Evolutionary conservation across 2,329 filamentous ascomycete species (phyloP).

Genomic region (Endoconidiophora polonica): DNA sequence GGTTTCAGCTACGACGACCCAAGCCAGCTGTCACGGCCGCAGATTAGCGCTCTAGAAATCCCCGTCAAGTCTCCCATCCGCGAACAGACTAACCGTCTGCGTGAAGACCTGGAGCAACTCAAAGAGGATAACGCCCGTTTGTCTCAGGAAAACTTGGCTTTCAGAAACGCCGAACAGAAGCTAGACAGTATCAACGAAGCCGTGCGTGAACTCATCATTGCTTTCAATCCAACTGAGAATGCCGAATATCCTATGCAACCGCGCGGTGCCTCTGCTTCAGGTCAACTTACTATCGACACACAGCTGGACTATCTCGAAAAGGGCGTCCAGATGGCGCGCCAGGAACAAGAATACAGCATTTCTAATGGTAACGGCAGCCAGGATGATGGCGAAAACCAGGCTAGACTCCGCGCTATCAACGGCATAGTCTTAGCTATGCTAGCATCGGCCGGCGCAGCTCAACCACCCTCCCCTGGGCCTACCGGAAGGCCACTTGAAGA

Average conservation of each 20-base stretch:
- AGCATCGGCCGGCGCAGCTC: constrained; percentile 27
- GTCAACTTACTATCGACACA: constrained; percentile 28
- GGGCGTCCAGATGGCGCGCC: constrained; percentile 42
- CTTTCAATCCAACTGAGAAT: constrained; percentile 40
- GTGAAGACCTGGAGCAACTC: constrained; percentile 29
- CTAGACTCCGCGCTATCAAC: constrained; percentile 46
- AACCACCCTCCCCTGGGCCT: constrained; percentile 41
- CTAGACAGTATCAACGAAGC: constrained; percentile 52
- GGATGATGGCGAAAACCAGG: constrained; percentile 27
- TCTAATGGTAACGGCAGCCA: not conserved
- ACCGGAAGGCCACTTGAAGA: constrained; percentile 42
- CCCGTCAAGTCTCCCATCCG: constrained; percentile 40
- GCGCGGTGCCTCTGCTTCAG: constrained; percentile 19
- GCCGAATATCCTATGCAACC: constrained; percentile 23
- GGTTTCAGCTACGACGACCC: constrained; percentile 55
- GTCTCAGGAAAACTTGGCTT: constrained; percentile 28
- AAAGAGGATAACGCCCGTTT: constrained; percentile 30
- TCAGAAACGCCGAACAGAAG: constrained; percentile 46
- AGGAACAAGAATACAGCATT: constrained; percentile 32
- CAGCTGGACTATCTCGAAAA: constrained; percentile 59
- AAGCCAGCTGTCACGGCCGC: constrained; percentile 30
- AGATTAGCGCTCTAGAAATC: constrained; percentile 35
- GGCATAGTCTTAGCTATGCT: constrained; percentile 45
- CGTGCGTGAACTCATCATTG: constrained; percentile 49
- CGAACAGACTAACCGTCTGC: constrained; percentile 34